Evolutionary conservation across 2,329 filamentous ascomycete genomes (phyloP), one percentile per base, ranked within the genome.

Genomic region (Ophiostoma tasmaniense): DNA sequence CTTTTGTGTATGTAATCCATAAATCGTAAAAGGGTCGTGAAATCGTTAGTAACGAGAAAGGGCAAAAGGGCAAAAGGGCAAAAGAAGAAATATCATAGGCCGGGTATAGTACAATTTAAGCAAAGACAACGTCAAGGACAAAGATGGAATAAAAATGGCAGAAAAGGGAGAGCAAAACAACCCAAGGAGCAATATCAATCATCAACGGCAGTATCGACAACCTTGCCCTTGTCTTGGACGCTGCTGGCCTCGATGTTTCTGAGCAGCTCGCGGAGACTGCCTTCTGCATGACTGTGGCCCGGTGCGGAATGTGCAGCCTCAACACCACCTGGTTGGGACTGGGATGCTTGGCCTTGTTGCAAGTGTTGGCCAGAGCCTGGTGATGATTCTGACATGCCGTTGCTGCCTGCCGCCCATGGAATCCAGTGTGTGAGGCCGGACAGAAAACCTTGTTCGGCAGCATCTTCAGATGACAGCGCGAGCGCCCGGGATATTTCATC

Each of bases 191-290:
- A 20, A 33, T 28, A 33, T 30, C 25, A 61, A 61, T 13, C 55
- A 14, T 11, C 50, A 8, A 13, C 25, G 25, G 22, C 73, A n/a
- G 20, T 10, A 52, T 55, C 50, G 13, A 72, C 72, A 4, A 71
- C 70, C 69, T 76, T 76, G 0, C 74, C 75, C 52, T 76, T 76
- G 66, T 70, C 71, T 3, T 61, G 66, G 50, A 67, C 68, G n/a
- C 67, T 70, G n/a, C 67, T 71, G 17, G 55, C 64, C 20, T 80
- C 76, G 3, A 76, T 75, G 6, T 75, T 75, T 71, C 79, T 83
- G 13, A 88, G 76, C 22, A 88, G 74, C 59, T 85, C 81, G 68
- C 84, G 79, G 28, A 88, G 77, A 68, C 82, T 87, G 1, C 84
- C 84, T 74, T 87, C 85, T 0, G 86, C 86, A 39, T 64, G 61